Evolutionary conservation across 139 green algal species (phyloP).

Genomic region (Tetradesmus lagerheimii): DNA sequence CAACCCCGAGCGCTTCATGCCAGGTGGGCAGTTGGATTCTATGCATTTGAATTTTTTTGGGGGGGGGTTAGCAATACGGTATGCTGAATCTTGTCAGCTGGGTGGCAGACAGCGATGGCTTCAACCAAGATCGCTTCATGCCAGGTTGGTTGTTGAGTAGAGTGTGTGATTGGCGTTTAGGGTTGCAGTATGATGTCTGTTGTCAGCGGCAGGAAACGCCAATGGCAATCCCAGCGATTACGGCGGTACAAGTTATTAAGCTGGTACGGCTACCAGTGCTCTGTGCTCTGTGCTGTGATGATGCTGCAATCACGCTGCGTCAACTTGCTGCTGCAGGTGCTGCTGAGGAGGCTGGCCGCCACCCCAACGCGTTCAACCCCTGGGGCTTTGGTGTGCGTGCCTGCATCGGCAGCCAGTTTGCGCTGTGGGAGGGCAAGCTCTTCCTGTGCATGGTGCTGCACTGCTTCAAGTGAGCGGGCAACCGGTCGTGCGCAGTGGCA

Average conservation of each 20-base stretch:
- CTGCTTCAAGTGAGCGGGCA: slow-evolving; percentile 17
- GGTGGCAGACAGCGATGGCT: no score
- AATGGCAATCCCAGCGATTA: no score
- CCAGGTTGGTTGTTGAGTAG: not conserved
- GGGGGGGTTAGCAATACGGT: no score
- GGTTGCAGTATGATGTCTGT: no score
- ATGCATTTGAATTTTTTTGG: no score
- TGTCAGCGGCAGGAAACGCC: no score
- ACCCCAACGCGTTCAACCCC: slow-evolving; percentile 19
- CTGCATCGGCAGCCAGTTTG: slow-evolving; percentile 49
- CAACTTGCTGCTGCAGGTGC: not conserved
- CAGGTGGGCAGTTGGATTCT: not conserved
- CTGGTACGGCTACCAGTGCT: no score
- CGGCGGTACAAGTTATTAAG: no score
- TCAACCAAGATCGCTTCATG: not conserved
- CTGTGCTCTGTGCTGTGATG: no score
- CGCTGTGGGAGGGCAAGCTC: slow-evolving; percentile 41
- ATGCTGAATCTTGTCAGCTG: no score
- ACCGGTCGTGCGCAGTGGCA: no score
- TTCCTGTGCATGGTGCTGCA: slow-evolving; percentile 38
- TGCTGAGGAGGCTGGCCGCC: slow-evolving; percentile 1
- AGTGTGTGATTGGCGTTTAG: no score
- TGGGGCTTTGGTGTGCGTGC: slow-evolving; percentile 49
- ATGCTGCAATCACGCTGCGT: not conserved
- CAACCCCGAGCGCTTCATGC: slow-evolving; percentile 38